Percentiles rank a stretch among this genome's conserved stretches.
Conservation (phyloP, 2,329 filamentous ascomycete genomes). For the Alternaria incomplexa region DNA sequence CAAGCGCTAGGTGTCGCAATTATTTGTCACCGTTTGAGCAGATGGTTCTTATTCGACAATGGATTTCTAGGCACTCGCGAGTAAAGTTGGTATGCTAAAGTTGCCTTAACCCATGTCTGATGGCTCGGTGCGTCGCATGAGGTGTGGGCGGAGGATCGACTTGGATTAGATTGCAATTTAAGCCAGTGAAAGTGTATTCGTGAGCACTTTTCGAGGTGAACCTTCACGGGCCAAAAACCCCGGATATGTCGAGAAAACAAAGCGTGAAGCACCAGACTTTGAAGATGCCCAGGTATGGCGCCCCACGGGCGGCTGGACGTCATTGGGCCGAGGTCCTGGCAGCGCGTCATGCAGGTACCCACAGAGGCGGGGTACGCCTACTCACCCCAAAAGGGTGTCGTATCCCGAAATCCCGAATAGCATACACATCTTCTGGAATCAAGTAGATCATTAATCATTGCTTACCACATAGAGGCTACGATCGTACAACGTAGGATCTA, state of each 20-base stretch:
- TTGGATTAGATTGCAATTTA: background rate
- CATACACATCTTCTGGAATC: background rate
- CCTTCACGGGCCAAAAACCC: background rate
- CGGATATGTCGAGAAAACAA: background rate
- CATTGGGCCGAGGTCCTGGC: background rate
- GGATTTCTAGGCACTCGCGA: background rate
- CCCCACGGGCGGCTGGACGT: background rate
- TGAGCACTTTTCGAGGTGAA: background rate
- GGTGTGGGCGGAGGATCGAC: background rate
- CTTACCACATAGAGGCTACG: background rate
- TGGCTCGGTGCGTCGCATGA: background rate
- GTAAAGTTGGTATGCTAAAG: background rate
- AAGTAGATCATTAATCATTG: background rate
- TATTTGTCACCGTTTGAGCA: background rate
- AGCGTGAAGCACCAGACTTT: background rate
- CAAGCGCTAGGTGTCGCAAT: background rate
- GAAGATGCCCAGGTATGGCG: background rate
- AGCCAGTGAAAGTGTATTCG: background rate
- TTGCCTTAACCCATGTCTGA: background rate
- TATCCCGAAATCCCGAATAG: background rate
- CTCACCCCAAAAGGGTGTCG: background rate
- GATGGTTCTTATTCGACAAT: background rate
- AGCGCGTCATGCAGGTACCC: slow-evolving; percentile 7
- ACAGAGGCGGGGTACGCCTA: background rate
- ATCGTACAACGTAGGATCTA: background rate